These are phyloP conservation scores for Silene latifolia DNA, from an alignment of 148 eudicot genomes.

Conservation along the genomic window DNA sequence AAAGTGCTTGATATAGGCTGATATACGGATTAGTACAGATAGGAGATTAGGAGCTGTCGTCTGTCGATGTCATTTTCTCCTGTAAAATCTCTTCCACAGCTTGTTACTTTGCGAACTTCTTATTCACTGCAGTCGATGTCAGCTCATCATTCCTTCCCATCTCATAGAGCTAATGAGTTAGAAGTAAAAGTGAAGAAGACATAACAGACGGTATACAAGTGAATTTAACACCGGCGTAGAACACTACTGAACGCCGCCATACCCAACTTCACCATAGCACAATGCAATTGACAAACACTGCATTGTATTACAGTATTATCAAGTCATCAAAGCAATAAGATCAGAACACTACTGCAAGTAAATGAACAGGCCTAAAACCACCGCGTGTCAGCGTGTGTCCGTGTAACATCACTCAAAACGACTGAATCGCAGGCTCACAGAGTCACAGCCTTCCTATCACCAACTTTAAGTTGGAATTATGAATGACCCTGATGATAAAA, in stretches of 20 bases:
- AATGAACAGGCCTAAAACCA: slow-evolving; percentile 43
- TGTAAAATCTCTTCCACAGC: too few species aligned
- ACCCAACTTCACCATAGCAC: slow-evolving; percentile 51
- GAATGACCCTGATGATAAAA: too few species aligned
- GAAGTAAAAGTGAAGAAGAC: slow-evolving; percentile 24
- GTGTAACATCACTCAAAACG: slow-evolving; percentile 38
- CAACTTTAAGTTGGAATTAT: not conserved
- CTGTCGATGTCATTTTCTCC: too few species aligned
- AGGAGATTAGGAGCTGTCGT: too few species aligned
- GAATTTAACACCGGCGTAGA: slow-evolving; percentile 51
- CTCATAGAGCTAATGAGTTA: slow-evolving; percentile 44
- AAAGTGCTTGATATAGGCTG: slow-evolving; percentile 12
- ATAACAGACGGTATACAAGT: slow-evolving; percentile 30
- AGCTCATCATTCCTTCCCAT: slow-evolving; percentile 49
- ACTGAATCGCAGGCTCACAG: slow-evolving; percentile 17
- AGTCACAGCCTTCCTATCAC: slow-evolving; percentile 38
- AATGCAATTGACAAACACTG: slow-evolving; percentile 53
- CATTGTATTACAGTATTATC: slow-evolving; percentile 33
- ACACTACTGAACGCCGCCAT: slow-evolving; percentile 17
- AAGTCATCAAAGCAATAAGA: slow-evolving; percentile 34
- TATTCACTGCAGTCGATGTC: slow-evolving; percentile 58
- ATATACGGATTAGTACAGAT: not conserved
- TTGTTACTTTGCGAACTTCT: slow-evolving; percentile 41
- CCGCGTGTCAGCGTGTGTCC: not conserved
- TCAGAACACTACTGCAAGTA: slow-evolving; percentile 37